Base-by-base conservation (phyloP, 352 stramenopile genomes). In the Thalassiosira allenii region DNA sequence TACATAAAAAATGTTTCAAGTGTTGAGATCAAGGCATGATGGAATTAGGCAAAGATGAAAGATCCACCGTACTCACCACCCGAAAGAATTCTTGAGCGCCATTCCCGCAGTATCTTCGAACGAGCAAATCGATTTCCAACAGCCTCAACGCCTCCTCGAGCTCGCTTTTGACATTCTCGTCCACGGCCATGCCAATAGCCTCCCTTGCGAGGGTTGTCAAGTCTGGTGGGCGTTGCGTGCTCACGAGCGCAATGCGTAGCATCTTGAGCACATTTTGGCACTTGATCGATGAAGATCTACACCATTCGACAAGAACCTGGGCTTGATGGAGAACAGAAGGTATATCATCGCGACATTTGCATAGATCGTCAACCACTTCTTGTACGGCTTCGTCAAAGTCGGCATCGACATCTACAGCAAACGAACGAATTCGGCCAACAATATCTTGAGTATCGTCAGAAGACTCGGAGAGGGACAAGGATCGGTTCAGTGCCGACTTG, bases 31-130 rank as follows among this genome's bases (percentile, higher is more conserved):
- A n/a, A n/a, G 23, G 4, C 8, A 59, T 29, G 20, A 22, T 12
- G 37, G 51, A 29, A 37, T 33, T 20, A n/a, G 4, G 25, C 32
- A 22, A 53, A 59, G 25, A 59, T 8, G 23, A 11, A 5, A 32
- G 0, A 43, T 32, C n/a, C 37, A 63, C 9, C 20, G 4, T 37
- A 74, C 64, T 56, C 43, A 76, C 79, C 12, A 93, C 86, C 59
- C 87, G 67, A 69, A 95, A 95, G 43, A 92, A 86, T 70, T 94
- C 85, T 53, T 86, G 78, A 1, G 89, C 87, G 37, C 79, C 89
- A 56, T 90, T 82, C 25, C 90, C 90, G 68, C 89, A 94, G 59
- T 95, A 95, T 37, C 81, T 86, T 51, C 82, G 34, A 49, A 95
- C 81, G 64, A 95, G 86, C 4, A 49, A 70, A 75, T 92, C 81